Percentiles rank a stretch among this genome's conserved stretches.
These are phyloP conservation scores for Bolboschoenoplectus hybrid DNA, from an alignment of 202 grass and related monocot genomes.

Conservation along the genomic window DNA sequence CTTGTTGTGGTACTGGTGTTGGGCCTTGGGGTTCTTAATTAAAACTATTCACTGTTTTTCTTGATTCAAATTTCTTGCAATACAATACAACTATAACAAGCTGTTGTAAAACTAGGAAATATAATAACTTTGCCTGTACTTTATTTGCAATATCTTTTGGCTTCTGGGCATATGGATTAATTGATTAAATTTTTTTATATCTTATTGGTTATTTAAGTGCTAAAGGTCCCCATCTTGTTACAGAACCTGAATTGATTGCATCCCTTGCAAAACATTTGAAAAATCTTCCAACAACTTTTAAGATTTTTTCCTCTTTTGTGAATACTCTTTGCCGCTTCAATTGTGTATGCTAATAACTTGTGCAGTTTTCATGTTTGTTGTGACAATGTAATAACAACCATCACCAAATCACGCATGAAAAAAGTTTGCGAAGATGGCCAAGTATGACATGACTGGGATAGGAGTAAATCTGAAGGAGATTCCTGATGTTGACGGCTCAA, in stretches of 20 bases:
- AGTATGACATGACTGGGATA: constrained; percentile 92
- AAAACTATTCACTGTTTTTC: neutral
- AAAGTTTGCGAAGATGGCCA: constrained; percentile 98
- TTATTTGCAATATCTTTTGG: neutral
- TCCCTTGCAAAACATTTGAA: neutral
- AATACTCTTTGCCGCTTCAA: constrained; percentile 18
- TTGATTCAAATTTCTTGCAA: neutral
- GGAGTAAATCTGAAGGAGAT: constrained; percentile 93
- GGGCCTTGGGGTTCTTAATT: neutral
- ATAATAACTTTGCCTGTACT: neutral
- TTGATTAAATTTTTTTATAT: neutral
- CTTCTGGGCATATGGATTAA: neutral
- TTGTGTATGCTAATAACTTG: constrained; percentile 45
- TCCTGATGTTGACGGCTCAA: constrained; percentile 55
- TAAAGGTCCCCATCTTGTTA: neutral
- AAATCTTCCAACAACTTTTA: neutral
- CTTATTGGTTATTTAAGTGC: neutral
- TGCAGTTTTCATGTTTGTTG: constrained; percentile 58
- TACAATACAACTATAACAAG: neutral
- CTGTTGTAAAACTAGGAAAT: neutral
- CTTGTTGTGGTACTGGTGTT: neutral
- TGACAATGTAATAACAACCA: constrained; percentile 47
- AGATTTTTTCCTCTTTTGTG: neutral
- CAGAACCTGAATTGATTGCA: neutral
- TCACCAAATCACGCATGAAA: constrained; percentile 32